A percentile compares a stretch with the other conserved stretches of the same genome.
Conservation (phyloP, 768 basidiomycete genomes). For the Ramaria rubella region DNA sequence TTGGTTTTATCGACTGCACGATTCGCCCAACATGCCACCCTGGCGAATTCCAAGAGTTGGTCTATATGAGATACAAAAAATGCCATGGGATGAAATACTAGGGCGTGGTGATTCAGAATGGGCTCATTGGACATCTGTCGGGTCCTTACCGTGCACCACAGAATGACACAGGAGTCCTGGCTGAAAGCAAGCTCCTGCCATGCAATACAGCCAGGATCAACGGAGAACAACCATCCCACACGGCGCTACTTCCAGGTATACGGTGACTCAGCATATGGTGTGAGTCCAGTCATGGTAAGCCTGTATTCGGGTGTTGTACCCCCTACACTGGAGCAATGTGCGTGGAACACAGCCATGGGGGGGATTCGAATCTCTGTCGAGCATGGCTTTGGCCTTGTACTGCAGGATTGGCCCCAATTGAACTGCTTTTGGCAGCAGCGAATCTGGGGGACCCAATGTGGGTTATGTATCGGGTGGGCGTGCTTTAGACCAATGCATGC, state of each 20-base stretch:
- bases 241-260: constrained; percentile 16
- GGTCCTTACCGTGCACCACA: constrained; percentile 19
- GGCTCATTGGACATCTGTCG: constrained; percentile 22
- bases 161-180: constrained; percentile 16
- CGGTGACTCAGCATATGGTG: constrained; percentile 23
- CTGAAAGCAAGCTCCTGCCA: constrained; percentile 11
- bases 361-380: constrained; percentile 22
- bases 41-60: constrained; percentile 8
- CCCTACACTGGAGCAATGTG: too few species aligned
- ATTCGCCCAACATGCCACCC: constrained; percentile 18
- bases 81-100: constrained; percentile 26
- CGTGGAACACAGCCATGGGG: constrained; percentile 26
- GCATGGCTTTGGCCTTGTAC: constrained; percentile 22
- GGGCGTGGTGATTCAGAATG: constrained; percentile 22
- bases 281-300: constrained; percentile 15
- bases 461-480: constrained; percentile 21
- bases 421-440: too few species aligned
- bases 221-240: constrained; percentile 3
- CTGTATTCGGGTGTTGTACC: constrained; percentile 15
- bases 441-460: constrained; percentile 19
- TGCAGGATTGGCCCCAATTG: constrained; percentile 18
- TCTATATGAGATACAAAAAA: constrained; percentile 23
- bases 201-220: constrained; percentile 9
- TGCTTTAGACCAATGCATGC: constrained; percentile 37
- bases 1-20: constrained; percentile 23